Conservation (phyloP, 306 rosid genomes). For the Cucumis melo region DNA sequence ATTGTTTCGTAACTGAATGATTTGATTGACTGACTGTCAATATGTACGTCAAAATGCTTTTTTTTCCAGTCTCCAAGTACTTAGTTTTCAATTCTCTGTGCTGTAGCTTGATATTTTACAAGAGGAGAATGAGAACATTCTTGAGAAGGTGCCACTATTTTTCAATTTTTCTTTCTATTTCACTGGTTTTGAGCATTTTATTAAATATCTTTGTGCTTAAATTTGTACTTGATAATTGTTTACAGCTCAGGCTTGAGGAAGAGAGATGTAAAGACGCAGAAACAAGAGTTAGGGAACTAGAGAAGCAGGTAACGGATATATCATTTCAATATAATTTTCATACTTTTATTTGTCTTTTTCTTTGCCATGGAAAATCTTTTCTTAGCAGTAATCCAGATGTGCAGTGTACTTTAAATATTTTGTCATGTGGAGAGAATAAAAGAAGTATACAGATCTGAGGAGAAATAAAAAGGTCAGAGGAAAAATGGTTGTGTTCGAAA, state of each 20-base stretch:
- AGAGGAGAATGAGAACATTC: conserved; percentile 66
- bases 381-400: neutral
- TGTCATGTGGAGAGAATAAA: neutral
- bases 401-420: neutral
- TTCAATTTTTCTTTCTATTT: conserved; percentile 1
- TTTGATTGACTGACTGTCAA: neutral
- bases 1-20: conserved; percentile 1
- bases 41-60: neutral
- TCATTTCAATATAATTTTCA: neutral
- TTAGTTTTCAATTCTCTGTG: neutral
- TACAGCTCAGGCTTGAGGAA: conserved; percentile 85
- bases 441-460: neutral
- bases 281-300: conserved; percentile 78
- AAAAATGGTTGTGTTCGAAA: neutral
- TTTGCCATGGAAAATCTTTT: neutral
- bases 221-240: conserved; percentile 13
- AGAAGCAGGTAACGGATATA: conserved; percentile 61
- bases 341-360: neutral
- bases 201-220: conserved; percentile 10
- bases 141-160: conserved; percentile 46
- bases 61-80: neutral
- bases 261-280: conserved; percentile 69
- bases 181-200: neutral
- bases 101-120: conserved; percentile 77
- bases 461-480: neutral